Percentiles rank a stretch among this genome's conserved stretches.
Conservation (phyloP, 208 protist genomes). For the Leishmania braziliensis region DNA sequence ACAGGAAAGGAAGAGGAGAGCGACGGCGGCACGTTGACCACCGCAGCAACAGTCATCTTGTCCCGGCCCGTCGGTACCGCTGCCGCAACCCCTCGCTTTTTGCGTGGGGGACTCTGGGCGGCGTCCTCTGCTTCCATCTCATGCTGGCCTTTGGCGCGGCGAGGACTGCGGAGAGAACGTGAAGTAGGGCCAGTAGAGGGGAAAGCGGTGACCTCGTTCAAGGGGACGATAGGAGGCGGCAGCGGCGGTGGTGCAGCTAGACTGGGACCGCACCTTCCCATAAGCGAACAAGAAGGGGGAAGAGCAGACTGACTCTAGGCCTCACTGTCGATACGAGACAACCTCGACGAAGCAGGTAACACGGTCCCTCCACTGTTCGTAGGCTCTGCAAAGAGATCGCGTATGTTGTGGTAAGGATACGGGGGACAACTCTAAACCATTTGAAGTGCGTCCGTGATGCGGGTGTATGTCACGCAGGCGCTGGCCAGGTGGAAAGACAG, state of each 20-base stretch:
- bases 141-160: neutral
- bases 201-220: neutral
- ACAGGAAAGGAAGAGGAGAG: constrained; percentile 4
- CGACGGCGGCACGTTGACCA: neutral
- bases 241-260: neutral
- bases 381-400: neutral
- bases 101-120: constrained; percentile 8
- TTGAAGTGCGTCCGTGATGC: neutral
- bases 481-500: neutral
- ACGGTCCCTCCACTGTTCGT: neutral
- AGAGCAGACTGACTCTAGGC: neutral
- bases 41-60: constrained; percentile 4
- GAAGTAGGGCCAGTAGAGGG: neutral
- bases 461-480: neutral
- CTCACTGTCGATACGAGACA: neutral
- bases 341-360: neutral
- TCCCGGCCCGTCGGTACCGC: neutral
- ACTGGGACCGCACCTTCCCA: constrained; percentile 11
- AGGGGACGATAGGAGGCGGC: neutral
- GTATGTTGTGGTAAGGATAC: neutral
- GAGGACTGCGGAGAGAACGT: neutral
- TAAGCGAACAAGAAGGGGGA: neutral
- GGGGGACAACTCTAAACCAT: neutral
- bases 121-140: neutral
- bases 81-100: constrained; percentile 10